Percentiles rank a stretch among this genome's conserved stretches.
Evolutionary conservation across 805 yeast species (phyloP).

Genomic region (Wickerhamiella qilinensis): DNA sequence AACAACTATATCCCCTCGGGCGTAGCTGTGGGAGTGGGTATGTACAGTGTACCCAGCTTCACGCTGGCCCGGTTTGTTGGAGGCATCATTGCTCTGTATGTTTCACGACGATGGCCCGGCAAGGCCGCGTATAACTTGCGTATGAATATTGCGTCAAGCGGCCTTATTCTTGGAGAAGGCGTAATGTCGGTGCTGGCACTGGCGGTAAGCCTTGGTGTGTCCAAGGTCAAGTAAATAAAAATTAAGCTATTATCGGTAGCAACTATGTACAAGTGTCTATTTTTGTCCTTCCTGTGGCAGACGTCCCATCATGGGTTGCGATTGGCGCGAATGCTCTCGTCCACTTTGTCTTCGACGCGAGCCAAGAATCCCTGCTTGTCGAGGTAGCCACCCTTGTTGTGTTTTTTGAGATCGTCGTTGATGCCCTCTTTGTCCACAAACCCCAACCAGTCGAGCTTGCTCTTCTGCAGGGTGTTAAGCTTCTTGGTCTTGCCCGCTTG

Average conservation of each 20-base stretch:
- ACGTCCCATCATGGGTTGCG: too few species aligned
- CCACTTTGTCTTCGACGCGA: constrained; percentile 49
- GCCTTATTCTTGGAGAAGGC: constrained; percentile 89
- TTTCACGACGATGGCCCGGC: constrained; percentile 8
- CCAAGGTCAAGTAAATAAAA: neutral
- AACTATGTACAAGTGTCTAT: too few species aligned
- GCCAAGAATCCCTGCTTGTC: constrained; percentile 81
- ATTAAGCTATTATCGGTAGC: neutral
- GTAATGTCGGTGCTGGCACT: constrained; percentile 68
- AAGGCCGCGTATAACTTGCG: constrained; percentile 39
- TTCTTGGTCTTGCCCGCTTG: constrained; percentile 55
- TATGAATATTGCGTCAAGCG: constrained; percentile 80
- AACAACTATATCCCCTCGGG: constrained; percentile 66
- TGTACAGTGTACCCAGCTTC: constrained; percentile 84
- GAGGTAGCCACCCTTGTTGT: constrained; percentile 79
- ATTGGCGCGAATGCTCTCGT: constrained; percentile 24
- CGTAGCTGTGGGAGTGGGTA: constrained; percentile 94
- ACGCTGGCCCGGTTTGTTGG: constrained; percentile 88
- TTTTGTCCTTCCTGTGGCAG: too few species aligned
- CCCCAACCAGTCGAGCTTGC: constrained; percentile 86
- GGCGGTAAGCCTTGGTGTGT: constrained; percentile 22
- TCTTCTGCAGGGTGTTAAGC: constrained; percentile 81
- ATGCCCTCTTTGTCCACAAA: constrained; percentile 80
- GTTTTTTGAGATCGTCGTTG: constrained; percentile 60
- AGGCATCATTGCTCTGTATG: constrained; percentile 54